Base-by-base conservation (phyloP, 768 basidiomycete genomes). In the Coprinopsis sp. region DNA sequence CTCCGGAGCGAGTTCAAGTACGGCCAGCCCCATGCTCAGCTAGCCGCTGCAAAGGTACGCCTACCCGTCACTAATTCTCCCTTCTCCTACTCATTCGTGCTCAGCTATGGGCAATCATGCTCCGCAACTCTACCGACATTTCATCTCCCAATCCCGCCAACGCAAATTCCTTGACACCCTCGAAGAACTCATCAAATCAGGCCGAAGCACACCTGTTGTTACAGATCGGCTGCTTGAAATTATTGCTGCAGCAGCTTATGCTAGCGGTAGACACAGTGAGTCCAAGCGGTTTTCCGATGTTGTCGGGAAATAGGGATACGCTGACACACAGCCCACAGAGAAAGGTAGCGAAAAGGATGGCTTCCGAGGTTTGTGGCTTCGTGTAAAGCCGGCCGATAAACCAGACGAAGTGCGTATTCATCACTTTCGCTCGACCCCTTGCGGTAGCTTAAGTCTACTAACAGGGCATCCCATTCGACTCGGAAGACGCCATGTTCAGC, bases 91-190 rank as follows among this genome's bases (percentile, higher is more conserved):
- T 24, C 34, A 14, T 38, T 18, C 37, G 10, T n/a, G 44, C 18
- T 12, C 51, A 90, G 87, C 60, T 96, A 6, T 94, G 91, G 92
- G 84, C 91, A 2, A 84, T 94, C 54, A 87, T 94, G 84, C 75
- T 94, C 29, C 81, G 82, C 23, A 93, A 94, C 58, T 82, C 83
- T 3, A 77, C 82, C 1, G 79, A 84, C 8, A 58, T 77, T 91
- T 93, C 57, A 77, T 89, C 27, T 63, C 74, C 11, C 82, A 88
- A 54, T 83, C 80, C 30, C 74, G 79, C 12, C 72, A 82, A 25
- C 80, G 81, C 56, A 91, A 91, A 60, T 92, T 92, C 57, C 64
- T 87, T n/a, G 84, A 90, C 42, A 81, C 79, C 1, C 67, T 92
- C 14, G 90, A 91, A 50, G 87, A 91, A 14, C 74, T 88, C 16